phyloP scores from a whole-genome alignment of 257 asterid genomes.

The Scutellaria galericulata region DNA sequence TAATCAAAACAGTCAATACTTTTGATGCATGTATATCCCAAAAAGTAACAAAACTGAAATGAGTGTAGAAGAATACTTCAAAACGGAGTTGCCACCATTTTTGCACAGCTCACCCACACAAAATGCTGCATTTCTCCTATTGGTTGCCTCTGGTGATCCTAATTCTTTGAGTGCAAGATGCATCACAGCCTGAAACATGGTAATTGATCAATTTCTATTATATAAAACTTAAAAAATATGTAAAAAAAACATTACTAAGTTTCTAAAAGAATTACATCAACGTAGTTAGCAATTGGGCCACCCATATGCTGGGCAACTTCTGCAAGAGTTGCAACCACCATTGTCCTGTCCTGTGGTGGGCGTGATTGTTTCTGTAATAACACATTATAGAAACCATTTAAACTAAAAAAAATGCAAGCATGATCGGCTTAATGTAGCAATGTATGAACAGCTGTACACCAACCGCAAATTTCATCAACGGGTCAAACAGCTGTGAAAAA shows the following conservation, averaged over 20 bases:
- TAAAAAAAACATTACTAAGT: neutral
- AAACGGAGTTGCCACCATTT: slow-evolving; percentile 82
- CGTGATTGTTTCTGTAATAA: slow-evolving; percentile 80
- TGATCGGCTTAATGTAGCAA: neutral
- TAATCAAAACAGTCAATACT: neutral
- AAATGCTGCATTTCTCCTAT: slow-evolving; percentile 96
- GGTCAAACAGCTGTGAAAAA: slow-evolving; percentile 75
- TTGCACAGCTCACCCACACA: slow-evolving; percentile 97
- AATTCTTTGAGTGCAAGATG: slow-evolving; percentile 91
- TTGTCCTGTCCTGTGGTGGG: slow-evolving; percentile 90
- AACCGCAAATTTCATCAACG: slow-evolving; percentile 92
- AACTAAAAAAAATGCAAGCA: slow-evolving; percentile 17
- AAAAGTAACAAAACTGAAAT: slow-evolving; percentile 1
- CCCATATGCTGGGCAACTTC: slow-evolving; percentile 99
- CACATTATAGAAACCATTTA: slow-evolving; percentile 26
- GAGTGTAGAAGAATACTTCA: slow-evolving; percentile 69
- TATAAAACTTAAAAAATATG: neutral
- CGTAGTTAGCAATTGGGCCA: slow-evolving; percentile 85
- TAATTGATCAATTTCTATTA: slow-evolving; percentile 30
- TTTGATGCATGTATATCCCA: neutral
- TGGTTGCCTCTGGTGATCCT: slow-evolving; percentile 80
- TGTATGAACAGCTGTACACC: slow-evolving; percentile 40
- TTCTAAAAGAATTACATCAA: slow-evolving; percentile 60
- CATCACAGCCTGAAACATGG: slow-evolving; percentile 74
- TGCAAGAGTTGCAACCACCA: slow-evolving; percentile 99